These are phyloP conservation scores for Pestalotiopsis sp. DNA, from an alignment of 2,329 filamentous ascomycete genomes.

Conservation along the genomic window DNA sequence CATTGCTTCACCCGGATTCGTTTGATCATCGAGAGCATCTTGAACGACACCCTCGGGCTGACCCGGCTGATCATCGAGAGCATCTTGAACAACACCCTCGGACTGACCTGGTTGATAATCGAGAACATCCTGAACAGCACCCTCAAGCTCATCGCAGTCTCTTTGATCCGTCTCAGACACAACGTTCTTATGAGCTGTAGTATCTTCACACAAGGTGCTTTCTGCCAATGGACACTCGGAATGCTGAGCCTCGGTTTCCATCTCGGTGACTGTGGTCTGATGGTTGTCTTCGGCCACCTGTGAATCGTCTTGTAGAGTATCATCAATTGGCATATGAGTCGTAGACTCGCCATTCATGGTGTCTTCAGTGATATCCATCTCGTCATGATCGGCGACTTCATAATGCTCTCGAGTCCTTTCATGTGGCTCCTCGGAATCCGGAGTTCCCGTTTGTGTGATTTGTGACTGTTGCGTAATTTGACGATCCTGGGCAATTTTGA, in stretches of 20 bases:
- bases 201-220: background rate
- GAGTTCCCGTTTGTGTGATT: constrained; percentile 18
- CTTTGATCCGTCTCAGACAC: background rate
- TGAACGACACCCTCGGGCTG: background rate
- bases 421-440: constrained; percentile 16
- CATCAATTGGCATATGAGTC: background rate
- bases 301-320: background rate
- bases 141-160: background rate
- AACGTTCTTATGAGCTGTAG: background rate
- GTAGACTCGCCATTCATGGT: background rate
- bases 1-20: background rate
- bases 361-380: background rate
- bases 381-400: background rate
- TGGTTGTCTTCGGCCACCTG: background rate
- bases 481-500: background rate
- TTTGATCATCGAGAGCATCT: background rate
- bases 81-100: background rate
- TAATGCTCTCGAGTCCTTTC: constrained; percentile 9
- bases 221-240: background rate
- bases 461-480: constrained; percentile 11
- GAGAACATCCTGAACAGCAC: background rate
- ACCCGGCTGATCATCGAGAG: background rate
- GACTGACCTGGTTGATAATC: background rate
- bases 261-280: background rate
- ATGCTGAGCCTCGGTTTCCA: background rate